Percentiles rank a stretch among this genome's conserved stretches.
Conservation (phyloP, 148 eudicot genomes). For the Dianthus caryophyllus region DNA sequence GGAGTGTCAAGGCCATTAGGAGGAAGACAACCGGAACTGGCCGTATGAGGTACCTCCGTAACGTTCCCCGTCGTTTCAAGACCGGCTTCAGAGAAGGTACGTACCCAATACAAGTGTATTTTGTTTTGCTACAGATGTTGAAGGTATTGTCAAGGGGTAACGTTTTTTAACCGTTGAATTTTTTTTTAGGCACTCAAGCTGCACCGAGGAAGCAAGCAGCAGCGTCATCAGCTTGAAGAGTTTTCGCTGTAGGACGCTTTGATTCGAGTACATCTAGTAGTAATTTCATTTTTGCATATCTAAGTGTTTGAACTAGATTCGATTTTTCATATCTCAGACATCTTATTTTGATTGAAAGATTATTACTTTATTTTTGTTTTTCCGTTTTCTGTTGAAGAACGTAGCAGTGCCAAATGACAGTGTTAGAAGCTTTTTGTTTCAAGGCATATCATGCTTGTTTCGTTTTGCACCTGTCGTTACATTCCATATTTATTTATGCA, state of each 20-base stretch:
- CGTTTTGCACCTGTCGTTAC: too few species aligned
- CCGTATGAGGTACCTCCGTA: slow-evolving; percentile 87
- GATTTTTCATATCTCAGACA: neutral
- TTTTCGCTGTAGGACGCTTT: slow-evolving; percentile 5
- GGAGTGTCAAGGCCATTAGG: slow-evolving; percentile 88
- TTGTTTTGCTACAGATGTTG: too few species aligned
- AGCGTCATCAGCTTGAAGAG: slow-evolving; percentile 44
- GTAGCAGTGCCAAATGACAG: neutral
- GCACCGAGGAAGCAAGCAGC: slow-evolving; percentile 72
- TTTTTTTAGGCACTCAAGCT: slow-evolving; percentile 63
- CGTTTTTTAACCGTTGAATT: too few species aligned
- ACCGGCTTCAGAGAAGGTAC: slow-evolving; percentile 83
- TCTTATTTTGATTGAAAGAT: slow-evolving; percentile 16
- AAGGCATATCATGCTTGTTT: slow-evolving; percentile 8
- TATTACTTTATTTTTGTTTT: neutral
- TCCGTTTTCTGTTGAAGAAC: neutral
- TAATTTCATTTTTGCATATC: slow-evolving; percentile 10
- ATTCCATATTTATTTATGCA: too few species aligned
- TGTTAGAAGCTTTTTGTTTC: too few species aligned
- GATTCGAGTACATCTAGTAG: slow-evolving; percentile 14
- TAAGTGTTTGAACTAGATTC: slow-evolving; percentile 9
- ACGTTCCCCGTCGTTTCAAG: slow-evolving; percentile 88
- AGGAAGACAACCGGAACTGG: slow-evolving; percentile 97
- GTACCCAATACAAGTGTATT: too few species aligned
- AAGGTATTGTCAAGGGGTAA: too few species aligned